Evolutionary conservation across 495 filamentous ascomycete genomes (phyloP).

Genomic region (Elasticomyces elasticus): DNA sequence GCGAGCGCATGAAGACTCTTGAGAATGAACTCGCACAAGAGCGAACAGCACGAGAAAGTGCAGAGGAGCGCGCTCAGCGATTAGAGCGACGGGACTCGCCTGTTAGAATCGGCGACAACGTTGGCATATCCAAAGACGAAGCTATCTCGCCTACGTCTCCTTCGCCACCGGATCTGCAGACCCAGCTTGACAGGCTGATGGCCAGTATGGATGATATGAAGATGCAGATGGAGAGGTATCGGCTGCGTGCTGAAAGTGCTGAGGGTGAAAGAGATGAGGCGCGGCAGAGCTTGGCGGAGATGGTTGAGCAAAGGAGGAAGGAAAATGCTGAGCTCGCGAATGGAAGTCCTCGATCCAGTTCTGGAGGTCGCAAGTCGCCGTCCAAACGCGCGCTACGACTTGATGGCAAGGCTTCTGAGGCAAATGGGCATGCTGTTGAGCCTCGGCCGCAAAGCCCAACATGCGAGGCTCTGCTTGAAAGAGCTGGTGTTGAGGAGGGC

Average conservation of each 20-base stretch:
- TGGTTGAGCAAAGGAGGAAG: conserved; percentile 71
- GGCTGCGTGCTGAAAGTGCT: conserved; percentile 64
- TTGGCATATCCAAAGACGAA: not conserved
- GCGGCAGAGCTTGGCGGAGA: conserved; percentile 69
- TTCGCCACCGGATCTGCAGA: conserved; percentile 46
- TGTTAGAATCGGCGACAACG: conserved; percentile 15
- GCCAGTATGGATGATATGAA: conserved; percentile 75
- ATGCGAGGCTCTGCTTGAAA: conserved; percentile 20
- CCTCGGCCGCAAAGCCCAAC: conserved; percentile 11
- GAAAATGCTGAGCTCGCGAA: conserved; percentile 43
- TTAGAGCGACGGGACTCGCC: conserved; percentile 40
- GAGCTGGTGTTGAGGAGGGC: conserved; percentile 26
- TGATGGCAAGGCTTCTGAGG: not conserved
- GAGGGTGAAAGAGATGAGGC: conserved; percentile 60
- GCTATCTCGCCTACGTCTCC: not conserved
- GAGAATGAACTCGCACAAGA: conserved; percentile 72
- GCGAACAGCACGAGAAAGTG: conserved; percentile 65
- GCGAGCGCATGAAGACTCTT: conserved; percentile 64
- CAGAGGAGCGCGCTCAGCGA: conserved; percentile 67
- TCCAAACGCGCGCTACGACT: not conserved
- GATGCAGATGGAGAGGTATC: conserved; percentile 66
- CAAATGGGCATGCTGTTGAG: conserved; percentile 15
- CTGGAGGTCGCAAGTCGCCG: not conserved
- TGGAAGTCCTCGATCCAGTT: not conserved
- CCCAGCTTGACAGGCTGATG: conserved; percentile 67